Evolutionary conservation across 2,329 filamentous ascomycete genomes (phyloP).

Genomic region (Mycosphaerella sp.): DNA sequence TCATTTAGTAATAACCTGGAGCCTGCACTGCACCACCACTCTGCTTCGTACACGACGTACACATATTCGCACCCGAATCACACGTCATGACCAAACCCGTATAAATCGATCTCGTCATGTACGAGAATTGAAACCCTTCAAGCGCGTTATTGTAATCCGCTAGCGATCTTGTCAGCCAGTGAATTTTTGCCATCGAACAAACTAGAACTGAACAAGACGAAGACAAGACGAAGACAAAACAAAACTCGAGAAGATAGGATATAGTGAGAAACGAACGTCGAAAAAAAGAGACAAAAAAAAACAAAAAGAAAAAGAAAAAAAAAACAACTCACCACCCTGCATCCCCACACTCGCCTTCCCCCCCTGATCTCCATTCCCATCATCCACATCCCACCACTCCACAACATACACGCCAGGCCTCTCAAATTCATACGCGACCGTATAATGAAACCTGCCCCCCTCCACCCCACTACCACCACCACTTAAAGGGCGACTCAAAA

Average conservation of each 20-base stretch:
- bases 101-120: slow-evolving; percentile 14
- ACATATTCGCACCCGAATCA: slow-evolving; percentile 20
- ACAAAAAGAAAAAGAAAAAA: slow-evolving; percentile 25
- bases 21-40: neutral
- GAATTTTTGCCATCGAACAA: too few relatives aligned
- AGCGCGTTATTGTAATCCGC: too few relatives aligned
- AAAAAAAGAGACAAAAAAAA: slow-evolving; percentile 23
- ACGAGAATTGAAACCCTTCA: slow-evolving; percentile 19
- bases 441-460: slow-evolving; percentile 30
- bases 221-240: too few relatives aligned
- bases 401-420: slow-evolving; percentile 29
- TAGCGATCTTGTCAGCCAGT: too few relatives aligned
- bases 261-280: slow-evolving; percentile 27
- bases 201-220: too few relatives aligned
- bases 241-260: too few relatives aligned
- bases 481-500: slow-evolving; percentile 20
- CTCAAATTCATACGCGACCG: slow-evolving; percentile 27
- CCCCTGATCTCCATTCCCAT: slow-evolving; percentile 20
- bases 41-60: slow-evolving; percentile 11
- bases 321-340: slow-evolving; percentile 29
- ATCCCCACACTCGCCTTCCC: slow-evolving; percentile 25
- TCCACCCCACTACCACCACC: neutral
- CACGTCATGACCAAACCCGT: slow-evolving; percentile 26
- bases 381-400: slow-evolving; percentile 28
- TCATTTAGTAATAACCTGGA: neutral